These are phyloP conservation scores for Leonotis leonurus DNA, from an alignment of 257 asterid species.

Conservation along the genomic window DNA sequence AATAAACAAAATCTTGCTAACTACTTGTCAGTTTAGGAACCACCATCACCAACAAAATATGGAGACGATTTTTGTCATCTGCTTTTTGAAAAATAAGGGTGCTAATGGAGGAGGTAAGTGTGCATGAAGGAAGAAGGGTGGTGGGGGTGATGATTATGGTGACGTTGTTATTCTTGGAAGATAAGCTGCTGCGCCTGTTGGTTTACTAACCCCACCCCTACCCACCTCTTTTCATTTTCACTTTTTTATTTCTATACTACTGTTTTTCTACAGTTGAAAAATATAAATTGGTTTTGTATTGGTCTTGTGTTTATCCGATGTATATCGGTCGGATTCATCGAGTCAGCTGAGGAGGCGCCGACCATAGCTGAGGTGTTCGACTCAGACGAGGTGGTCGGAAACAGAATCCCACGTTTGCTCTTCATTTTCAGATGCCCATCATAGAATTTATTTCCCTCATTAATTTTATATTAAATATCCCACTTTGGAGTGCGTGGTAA, in stretches of 20 bases:
- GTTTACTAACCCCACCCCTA: conserved; percentile 26
- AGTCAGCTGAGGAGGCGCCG: not conserved
- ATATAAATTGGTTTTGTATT: not conserved
- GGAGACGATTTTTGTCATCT: not conserved
- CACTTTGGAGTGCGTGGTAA: too few relatives aligned
- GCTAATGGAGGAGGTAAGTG: not conserved
- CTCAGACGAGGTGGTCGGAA: conserved; percentile 9
- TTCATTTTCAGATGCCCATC: too few relatives aligned
- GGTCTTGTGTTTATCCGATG: not conserved
- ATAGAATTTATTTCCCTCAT: too few relatives aligned
- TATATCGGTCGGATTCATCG: conserved; percentile 10
- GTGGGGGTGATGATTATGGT: not conserved
- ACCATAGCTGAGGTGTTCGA: conserved; percentile 3
- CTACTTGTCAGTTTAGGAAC: not conserved
- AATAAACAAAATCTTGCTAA: not conserved
- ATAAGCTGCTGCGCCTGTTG: conserved; percentile 29
- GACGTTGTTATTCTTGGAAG: conserved; percentile 32
- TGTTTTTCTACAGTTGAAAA: not conserved
- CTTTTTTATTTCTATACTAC: not conserved
- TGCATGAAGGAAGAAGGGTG: conserved; percentile 31
- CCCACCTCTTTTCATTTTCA: not conserved
- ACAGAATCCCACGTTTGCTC: conserved; percentile 24
- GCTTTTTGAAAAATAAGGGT: too few relatives aligned
- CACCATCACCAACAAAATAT: not conserved
- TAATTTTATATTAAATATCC: too few relatives aligned